These are phyloP conservation scores for Speleostelium caveatum DNA, from an alignment of 78 protist species.

Conservation along the genomic window DNA sequence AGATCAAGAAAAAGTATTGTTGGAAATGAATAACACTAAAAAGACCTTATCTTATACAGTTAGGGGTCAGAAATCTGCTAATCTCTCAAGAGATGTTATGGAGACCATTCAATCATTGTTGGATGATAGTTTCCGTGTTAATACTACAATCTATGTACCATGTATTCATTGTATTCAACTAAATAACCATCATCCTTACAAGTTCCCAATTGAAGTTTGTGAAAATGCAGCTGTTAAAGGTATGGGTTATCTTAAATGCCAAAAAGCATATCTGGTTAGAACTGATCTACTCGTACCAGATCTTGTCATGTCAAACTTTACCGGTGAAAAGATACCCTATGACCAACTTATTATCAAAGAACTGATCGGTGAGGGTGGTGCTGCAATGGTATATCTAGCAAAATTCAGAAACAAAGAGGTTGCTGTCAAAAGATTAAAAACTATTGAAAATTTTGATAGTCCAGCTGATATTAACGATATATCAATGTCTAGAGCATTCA, in stretches of 20 bases:
- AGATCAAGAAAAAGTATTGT: slow-evolving; percentile 39
- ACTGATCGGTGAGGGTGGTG: slow-evolving; percentile 84
- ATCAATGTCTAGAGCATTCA: slow-evolving; percentile 73
- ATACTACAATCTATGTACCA: slow-evolving; percentile 53
- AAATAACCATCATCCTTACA: slow-evolving; percentile 14
- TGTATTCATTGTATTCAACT: slow-evolving; percentile 73
- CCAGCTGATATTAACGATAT: slow-evolving; percentile 68
- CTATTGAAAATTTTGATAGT: slow-evolving; percentile 5
- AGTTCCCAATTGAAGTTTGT: slow-evolving; percentile 79
- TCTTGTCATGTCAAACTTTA: slow-evolving; percentile 69
- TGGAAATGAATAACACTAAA: slow-evolving; percentile 20
- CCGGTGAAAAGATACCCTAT: slow-evolving; percentile 76
- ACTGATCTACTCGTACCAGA: slow-evolving; percentile 79
- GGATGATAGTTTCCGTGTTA: slow-evolving; percentile 39
- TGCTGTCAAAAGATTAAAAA: slow-evolving; percentile 77
- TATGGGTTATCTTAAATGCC: slow-evolving; percentile 56
- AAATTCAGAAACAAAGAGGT: slow-evolving; percentile 62
- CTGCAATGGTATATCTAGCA: slow-evolving; percentile 78
- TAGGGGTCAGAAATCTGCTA: slow-evolving; percentile 23
- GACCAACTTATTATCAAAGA: slow-evolving; percentile 37
- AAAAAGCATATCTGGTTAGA: slow-evolving; percentile 12
- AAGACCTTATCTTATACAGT: slow-evolving; percentile 37
- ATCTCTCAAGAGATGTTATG: slow-evolving; percentile 65
- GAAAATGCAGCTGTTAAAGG: slow-evolving; percentile 84
- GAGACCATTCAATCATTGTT: slow-evolving; percentile 74